Percentiles rank a stretch among this genome's conserved stretches.
These are phyloP conservation scores for Mixia osmundae DNA, from an alignment of 1,284 basidiomycete species.

Conservation along the genomic window DNA sequence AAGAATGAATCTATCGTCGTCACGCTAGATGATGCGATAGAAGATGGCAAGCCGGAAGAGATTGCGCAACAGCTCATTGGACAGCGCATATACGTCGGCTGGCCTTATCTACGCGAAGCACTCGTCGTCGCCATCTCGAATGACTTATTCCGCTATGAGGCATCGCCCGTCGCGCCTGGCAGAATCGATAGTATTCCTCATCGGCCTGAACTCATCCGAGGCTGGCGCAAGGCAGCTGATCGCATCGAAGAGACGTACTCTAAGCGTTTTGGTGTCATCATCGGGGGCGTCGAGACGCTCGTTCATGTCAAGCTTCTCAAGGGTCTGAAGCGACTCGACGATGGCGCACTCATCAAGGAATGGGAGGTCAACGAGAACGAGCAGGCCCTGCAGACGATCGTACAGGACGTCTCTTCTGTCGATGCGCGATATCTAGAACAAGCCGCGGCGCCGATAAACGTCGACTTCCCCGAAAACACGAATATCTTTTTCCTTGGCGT, in stretches of 20 bases:
- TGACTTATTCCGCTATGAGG: constrained; percentile 61
- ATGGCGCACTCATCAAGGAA: constrained; percentile 77
- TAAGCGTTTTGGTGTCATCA: constrained; percentile 67
- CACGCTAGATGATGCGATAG: constrained; percentile 35
- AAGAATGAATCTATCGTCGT: constrained; percentile 82
- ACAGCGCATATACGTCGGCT: constrained; percentile 53
- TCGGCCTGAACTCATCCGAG: constrained; percentile 2
- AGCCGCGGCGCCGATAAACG: constrained; percentile 50
- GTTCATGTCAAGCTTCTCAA: constrained; percentile 67
- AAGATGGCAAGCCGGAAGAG: constrained; percentile 37
- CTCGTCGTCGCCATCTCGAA: constrained; percentile 70
- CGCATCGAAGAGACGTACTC: constrained; percentile 64
- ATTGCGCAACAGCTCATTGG: constrained; percentile 54
- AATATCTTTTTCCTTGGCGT: constrained; percentile 90
- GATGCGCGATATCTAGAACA: constrained; percentile 61
- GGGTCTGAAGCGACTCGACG: constrained; percentile 64
- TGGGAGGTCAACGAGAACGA: constrained; percentile 77
- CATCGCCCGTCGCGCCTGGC: too few species aligned
- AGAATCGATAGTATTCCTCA: constrained; percentile 1
- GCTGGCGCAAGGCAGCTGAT: constrained; percentile 31
- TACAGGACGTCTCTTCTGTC: constrained; percentile 54
- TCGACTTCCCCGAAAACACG: constrained; percentile 73
- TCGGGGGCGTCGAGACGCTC: constrained; percentile 52
- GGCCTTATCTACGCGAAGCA: constrained; percentile 90
- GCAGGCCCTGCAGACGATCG: constrained; percentile 60